Evolutionary conservation across 2,329 filamentous ascomycete genomes (phyloP).

Genomic region (Plenodomus biglobosus): DNA sequence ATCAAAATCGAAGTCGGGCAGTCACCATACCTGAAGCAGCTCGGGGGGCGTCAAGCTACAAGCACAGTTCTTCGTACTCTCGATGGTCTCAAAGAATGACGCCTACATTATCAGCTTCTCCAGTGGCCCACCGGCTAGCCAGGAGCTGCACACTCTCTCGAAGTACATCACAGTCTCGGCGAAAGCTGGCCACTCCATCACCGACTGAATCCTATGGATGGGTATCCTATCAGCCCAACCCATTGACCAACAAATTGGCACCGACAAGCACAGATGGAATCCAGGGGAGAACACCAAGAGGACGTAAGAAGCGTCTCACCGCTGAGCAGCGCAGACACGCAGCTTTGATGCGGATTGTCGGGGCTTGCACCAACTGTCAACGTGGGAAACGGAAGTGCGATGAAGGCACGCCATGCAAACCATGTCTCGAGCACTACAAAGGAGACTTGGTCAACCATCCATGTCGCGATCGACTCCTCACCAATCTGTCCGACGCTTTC

Average conservation of each 20-base stretch:
- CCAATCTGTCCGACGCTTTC: constrained; percentile 31
- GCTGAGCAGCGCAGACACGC: constrained; percentile 39
- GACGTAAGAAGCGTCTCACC: constrained; percentile 38
- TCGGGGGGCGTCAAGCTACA: constrained; percentile 15
- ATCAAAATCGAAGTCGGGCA: constrained; percentile 22
- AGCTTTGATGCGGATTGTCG: constrained; percentile 41
- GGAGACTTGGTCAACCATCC: constrained; percentile 40
- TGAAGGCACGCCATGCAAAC: constrained; percentile 43
- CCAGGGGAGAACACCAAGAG: constrained; percentile 30
- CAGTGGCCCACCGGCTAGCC: constrained; percentile 22
- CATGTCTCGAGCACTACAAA: constrained; percentile 44
- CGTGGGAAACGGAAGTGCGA: constrained; percentile 44
- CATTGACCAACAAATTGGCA: constrained; percentile 34
- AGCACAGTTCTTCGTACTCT: constrained; percentile 8
- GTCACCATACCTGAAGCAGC: constrained; percentile 34
- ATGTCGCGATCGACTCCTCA: constrained; percentile 39
- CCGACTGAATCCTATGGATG: constrained; percentile 37
- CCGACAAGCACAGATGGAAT: constrained; percentile 31
- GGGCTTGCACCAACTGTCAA: constrained; percentile 42
- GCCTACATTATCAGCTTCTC: constrained; percentile 31
- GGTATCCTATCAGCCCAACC: constrained; percentile 40
- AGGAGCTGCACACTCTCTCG: constrained; percentile 27
- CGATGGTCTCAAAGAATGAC: constrained; percentile 21
- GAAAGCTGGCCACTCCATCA: constrained; percentile 28
- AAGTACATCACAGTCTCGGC: constrained; percentile 29